Percentiles rank a stretch among this genome's conserved stretches.
These are phyloP conservation scores for Phytophthora megakarya DNA, from an alignment of 352 stramenopile species.

Conservation along the genomic window DNA sequence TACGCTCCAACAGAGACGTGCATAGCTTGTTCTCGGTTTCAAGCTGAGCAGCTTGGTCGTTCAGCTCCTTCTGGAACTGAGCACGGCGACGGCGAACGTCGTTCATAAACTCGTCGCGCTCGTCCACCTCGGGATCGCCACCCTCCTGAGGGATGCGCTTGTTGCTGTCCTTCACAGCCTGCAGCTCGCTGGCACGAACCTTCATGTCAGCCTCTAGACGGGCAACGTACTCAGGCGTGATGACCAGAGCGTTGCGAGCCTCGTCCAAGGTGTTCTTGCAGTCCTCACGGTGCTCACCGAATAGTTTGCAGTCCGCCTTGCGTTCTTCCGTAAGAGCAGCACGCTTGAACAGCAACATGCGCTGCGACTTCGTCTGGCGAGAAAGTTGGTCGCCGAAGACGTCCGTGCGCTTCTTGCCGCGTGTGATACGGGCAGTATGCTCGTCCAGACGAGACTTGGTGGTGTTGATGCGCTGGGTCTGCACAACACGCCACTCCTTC, in stretches of 20 bases:
- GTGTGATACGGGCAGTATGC: conserved; percentile 68
- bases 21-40: conserved; percentile 81
- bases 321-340: conserved; percentile 84
- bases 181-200: conserved; percentile 74
- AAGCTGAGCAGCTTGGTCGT: conserved; percentile 76
- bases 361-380: conserved; percentile 82
- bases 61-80: conserved; percentile 86
- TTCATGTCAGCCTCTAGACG: conserved; percentile 88
- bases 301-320: conserved; percentile 79
- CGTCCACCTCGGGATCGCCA: conserved; percentile 70
- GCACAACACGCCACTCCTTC: conserved; percentile 82
- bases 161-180: conserved; percentile 84
- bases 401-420: conserved; percentile 85
- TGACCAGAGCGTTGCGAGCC: conserved; percentile 65
- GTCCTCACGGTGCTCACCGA: conserved; percentile 86
- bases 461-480: conserved; percentile 61
- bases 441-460: conserved; percentile 71
- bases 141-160: conserved; percentile 82
- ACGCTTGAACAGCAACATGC: conserved; percentile 89
- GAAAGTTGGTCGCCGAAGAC: conserved; percentile 81
- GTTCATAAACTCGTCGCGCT: conserved; percentile 91
- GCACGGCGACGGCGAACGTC: conserved; percentile 75
- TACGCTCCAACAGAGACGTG: conserved; percentile 76
- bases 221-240: conserved; percentile 86
- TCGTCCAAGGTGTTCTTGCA: conserved; percentile 79